Evolutionary conservation across 805 yeast species (phyloP).

Genomic region (Hyphopichia homilentoma): DNA sequence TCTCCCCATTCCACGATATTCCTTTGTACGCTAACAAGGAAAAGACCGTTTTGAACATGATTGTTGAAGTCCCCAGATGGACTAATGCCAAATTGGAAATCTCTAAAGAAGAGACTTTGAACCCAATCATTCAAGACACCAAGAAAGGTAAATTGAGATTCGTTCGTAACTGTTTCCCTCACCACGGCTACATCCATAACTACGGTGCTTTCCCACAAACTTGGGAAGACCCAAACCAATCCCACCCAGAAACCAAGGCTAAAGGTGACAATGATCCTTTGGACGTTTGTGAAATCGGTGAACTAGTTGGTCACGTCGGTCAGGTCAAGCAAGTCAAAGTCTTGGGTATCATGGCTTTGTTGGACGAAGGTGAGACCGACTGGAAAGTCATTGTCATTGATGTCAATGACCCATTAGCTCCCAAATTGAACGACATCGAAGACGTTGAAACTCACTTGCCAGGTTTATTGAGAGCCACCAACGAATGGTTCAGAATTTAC

Average conservation of each 20-base stretch:
- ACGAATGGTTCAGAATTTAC: conserved; percentile 79
- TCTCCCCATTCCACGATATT: conserved; percentile 85
- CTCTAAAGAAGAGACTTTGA: conserved; percentile 74
- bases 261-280: conserved; percentile 93
- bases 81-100: conserved; percentile 96
- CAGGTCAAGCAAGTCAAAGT: conserved; percentile 62
- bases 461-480: conserved; percentile 63
- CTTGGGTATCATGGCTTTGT: conserved; percentile 71
- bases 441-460: conserved; percentile 72
- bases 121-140: conserved; percentile 96
- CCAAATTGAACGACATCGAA: conserved; percentile 53
- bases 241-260: conserved; percentile 56
- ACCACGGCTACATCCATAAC: conserved; percentile 97
- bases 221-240: conserved; percentile 71
- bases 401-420: conserved; percentile 60
- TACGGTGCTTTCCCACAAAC: conserved; percentile 98
- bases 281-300: conserved; percentile 58
- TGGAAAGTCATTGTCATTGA: conserved; percentile 85
- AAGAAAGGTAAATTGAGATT: conserved; percentile 95
- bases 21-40: conserved; percentile 88
- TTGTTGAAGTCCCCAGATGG: conserved; percentile 99
- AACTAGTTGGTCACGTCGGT: conserved; percentile 45
- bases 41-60: conserved; percentile 71
- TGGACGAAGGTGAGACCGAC: conserved; percentile 95
- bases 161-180: conserved; percentile 97